Percentiles rank a stretch among this genome's conserved stretches.
phyloP scores from a whole-genome alignment of 495 filamentous ascomycete genomes.

The Trypethelium eluteriae region DNA sequence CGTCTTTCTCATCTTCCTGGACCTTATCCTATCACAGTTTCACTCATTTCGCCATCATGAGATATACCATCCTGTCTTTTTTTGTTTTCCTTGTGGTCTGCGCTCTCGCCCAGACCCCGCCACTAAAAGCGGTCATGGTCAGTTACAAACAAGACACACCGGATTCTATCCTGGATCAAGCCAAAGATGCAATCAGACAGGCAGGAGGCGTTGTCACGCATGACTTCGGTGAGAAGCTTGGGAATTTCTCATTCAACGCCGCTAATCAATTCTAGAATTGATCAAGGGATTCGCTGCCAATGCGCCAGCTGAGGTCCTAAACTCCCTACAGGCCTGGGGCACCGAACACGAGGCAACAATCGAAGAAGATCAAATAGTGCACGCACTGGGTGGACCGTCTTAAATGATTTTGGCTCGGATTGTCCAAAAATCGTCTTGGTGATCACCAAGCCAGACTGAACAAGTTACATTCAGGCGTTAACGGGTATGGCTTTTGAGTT shows the following conservation, averaged over 20 bases:
- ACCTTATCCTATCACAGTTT: neutral
- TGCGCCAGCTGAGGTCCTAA: constrained; percentile 57
- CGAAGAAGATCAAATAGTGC: constrained; percentile 63
- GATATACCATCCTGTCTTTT: constrained; percentile 42
- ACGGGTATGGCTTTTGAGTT: too few relatives aligned
- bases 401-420: neutral
- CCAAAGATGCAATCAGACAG: constrained; percentile 59
- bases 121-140: constrained; percentile 65
- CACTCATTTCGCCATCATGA: constrained; percentile 43
- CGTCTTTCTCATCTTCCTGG: constrained; percentile 12
- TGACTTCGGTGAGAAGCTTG: constrained; percentile 40
- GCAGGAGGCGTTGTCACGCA: constrained; percentile 51
- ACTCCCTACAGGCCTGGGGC: constrained; percentile 59
- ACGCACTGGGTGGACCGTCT: constrained; percentile 12
- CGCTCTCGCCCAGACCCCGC: constrained; percentile 49
- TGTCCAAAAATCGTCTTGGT: neutral
- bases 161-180: constrained; percentile 55
- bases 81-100: constrained; percentile 38
- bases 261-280: constrained; percentile 33
- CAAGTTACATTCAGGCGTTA: too few relatives aligned
- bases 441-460: neutral
- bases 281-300: constrained; percentile 69
- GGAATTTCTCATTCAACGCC: constrained; percentile 19
- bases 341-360: constrained; percentile 57
- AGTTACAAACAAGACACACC: constrained; percentile 69